Evolutionary conservation across 441 rosid species (phyloP).

Genomic region (Gossypium lobatum): DNA sequence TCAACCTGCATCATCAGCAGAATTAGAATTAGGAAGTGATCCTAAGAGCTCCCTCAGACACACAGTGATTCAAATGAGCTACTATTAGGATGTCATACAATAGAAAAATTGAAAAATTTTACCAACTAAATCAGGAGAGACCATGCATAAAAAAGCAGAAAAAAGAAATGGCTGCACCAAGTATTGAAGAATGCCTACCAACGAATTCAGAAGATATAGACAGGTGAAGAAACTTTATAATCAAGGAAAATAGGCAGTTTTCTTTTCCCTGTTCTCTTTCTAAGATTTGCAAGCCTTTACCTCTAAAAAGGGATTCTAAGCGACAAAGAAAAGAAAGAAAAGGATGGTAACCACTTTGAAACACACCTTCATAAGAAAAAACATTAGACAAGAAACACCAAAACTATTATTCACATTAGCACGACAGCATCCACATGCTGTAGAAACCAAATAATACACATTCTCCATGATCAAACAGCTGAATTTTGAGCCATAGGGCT

Average conservation of each 20-base stretch:
- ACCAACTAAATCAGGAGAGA: background rate
- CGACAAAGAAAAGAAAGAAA: background rate
- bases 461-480: background rate
- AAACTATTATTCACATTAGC: background rate
- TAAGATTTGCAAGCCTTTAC: background rate
- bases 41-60: background rate
- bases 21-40: background rate
- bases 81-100: background rate
- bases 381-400: background rate
- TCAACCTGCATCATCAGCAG: conserved; percentile 50
- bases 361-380: background rate
- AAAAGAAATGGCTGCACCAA: background rate
- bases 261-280: background rate
- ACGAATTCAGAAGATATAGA: background rate
- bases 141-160: background rate
- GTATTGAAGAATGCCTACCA: background rate
- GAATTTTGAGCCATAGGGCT: background rate
- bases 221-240: background rate
- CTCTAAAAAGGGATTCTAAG: background rate
- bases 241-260: background rate
- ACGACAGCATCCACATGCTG: conserved; percentile 2
- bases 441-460: background rate
- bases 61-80: background rate
- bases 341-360: background rate
- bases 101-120: background rate